Base-by-base conservation (phyloP, 345 rosid species). In the Sisymbrium irio region DNA sequence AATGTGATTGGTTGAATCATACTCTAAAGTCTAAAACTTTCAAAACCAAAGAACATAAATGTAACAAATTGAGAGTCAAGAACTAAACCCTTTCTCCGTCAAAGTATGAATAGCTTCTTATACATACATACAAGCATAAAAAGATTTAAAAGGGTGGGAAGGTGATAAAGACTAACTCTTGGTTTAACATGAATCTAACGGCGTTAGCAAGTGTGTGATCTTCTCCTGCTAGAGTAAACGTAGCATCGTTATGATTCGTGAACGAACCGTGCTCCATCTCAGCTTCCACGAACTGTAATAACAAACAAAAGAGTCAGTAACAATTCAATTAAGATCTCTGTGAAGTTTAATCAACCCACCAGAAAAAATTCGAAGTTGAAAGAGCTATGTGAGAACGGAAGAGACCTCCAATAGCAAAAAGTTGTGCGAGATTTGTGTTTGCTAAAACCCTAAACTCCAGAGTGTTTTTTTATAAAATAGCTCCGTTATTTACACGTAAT, bases 161-260 rank as follows among this genome's bases (percentile, higher is more conserved):
- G 39, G 46, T 41, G 67, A 62, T 2, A 27, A 36, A 49, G 13
- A 84, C 91, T 83, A 14, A 89, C 99, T 95, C 97, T 85, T 95
- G 99, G 83, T 92, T 89, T 79, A 95, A 77, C 62, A 88, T 74
- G 85, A 84, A 95, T 71, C 98, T 82, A 65, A 95, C 82, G 28
- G 96, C 77, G 70, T 92, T 95, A 9, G 96, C 98, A 19, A 95
- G 82, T 3, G 97, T 92, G 71, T 95, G 98, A 74, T 88, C 98
- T 71, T 92, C 99, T 15, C 86, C 90, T 0, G 82, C 46, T 9
- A 92, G 71, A 56, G 89, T 81, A 79, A 95, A 92, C 9, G 99
- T 80, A 45, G 90, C 93, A 20, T 73, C 77, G 28, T 82, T 79
- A 40, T 75, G 83, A 81, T 88, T 92, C 22, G 72, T 71, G 18